Base-by-base conservation (phyloP, 805 yeast genomes). In the Spathaspora girioi region DNA sequence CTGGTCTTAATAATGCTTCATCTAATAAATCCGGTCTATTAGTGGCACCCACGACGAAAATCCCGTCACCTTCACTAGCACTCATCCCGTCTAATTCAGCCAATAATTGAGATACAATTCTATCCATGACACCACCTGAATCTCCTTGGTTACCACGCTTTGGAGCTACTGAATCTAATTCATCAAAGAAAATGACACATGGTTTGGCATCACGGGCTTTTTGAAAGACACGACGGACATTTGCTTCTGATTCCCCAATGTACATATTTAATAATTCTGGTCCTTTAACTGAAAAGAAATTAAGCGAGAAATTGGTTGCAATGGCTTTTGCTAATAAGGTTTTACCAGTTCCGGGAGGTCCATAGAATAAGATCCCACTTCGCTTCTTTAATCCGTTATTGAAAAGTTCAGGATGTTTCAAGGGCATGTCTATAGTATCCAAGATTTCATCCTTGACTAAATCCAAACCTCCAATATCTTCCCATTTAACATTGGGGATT, bases 271-370 rank as follows among this genome's bases (percentile, higher is more conserved):
- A 76, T 52, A 94, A 76, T 68, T 94, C 99, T 0, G 99, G 99
- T 20, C 99, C 99, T 66, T 94, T 94, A 14, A 94, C 97, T 58
- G 96, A 88, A 68, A 94, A 92, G 68, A 94, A 94, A 67, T 94
- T 94, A 55, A 94, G 76, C 3, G 97, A 87, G 67, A 93, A 94
- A 58, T 92, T 89, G 0, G 97, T 89, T 2, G 99, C 99, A 59
- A 94, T 94, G 0, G 98, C 98, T 67, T 94, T 94, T 11, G 99
- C 99, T 53, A 94, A 76, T 27, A 94, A 75, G 0, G 99, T 94
- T 65, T 94, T 94, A 59, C 99, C 99, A 0, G 99, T 94, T 20
- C 99, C 99, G 0, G 99, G 99, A 0, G 99, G 99, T 0, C 99
- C 99, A 70, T 94, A 94, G 66, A 94, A 91, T 56, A 94, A 70